Base-by-base conservation (phyloP, 2,329 filamentous ascomycete species). In the Colletotrichum higginsianum region DNA sequence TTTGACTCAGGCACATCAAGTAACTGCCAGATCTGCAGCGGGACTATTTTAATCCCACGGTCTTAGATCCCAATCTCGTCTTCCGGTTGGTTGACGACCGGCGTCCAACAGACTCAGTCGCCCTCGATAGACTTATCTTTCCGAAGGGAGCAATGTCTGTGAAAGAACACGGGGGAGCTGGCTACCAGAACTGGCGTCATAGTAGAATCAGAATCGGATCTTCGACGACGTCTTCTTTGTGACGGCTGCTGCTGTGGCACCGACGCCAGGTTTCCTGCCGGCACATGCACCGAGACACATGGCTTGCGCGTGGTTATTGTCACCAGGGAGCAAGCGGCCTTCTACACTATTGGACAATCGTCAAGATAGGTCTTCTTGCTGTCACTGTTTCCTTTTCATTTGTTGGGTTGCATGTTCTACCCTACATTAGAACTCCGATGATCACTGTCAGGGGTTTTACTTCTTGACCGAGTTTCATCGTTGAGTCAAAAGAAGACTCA, bases 281-380 rank as follows among this genome's bases (percentile, higher is more conserved):
- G 52, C 30, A 40, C 30, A 11, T 26, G 75, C 9, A 79, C 78
- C 21, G 79, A 82, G 71, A 82, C 80, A 8, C 73, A 77, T 13
- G 79, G 79, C 5, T 82, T 77, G 1, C 75, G 79, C 21, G 70
- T 79, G 23, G 75, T 74, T 0, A 76, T 77, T 0, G 52, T 76
- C 1, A n/a, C 1, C 71, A 64, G 0, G 63, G 77, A 2, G 69
- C 75, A 3, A 21, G 12, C 30, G 53, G 2, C 8, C 8, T 5
- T 13, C 4, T 40, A 15, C 8, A n/a, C 52, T 21, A 2, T 12
- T 40, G 76, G 79, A 52, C 75, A 76, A 1, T 75, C 74, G 2
- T 46, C 64, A 47, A 38, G 21, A 15, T 53, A 15, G 26, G 23
- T 13, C 23, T 38, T 46, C 35, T 67, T 62, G 23, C 64, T 21